Evolutionary conservation across 805 yeast species (phyloP).

Genomic region (Teunomyces funiuensis): DNA sequence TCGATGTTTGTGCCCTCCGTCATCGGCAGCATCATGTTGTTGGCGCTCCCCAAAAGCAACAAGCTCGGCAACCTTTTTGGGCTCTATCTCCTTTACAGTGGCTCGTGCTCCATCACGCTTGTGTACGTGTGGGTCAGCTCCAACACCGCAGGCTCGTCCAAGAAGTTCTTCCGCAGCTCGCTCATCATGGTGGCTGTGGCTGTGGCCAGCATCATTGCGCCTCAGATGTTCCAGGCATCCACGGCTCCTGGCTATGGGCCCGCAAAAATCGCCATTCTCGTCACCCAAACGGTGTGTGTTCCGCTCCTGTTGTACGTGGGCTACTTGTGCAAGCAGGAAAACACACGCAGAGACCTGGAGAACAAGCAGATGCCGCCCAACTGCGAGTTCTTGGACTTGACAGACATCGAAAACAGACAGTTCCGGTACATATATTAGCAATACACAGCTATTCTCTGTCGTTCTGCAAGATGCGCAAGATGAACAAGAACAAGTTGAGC

Average conservation of each 20-base stretch:
- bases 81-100: conserved; percentile 52
- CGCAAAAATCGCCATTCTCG: conserved; percentile 58
- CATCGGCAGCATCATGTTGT: conserved; percentile 42
- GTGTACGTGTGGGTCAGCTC: conserved; percentile 62
- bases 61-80: conserved; percentile 49
- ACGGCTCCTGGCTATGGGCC: conserved; percentile 56
- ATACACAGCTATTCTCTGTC: conserved; percentile 7
- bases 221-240: conserved; percentile 59
- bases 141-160: conserved; percentile 74
- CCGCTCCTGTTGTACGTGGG: conserved; percentile 46
- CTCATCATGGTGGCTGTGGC: conserved; percentile 64
- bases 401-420: conserved; percentile 56
- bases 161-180: conserved; percentile 61
- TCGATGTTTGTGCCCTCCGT: conserved; percentile 36
- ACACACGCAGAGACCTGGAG: conserved; percentile 44
- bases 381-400: conserved; percentile 54
- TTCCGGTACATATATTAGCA: conserved; percentile 46
- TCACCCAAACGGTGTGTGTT: conserved; percentile 46
- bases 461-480: conserved; percentile 60
- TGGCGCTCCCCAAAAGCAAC: conserved; percentile 24
- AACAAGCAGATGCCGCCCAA: conserved; percentile 22
- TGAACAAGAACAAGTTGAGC: conserved; percentile 74
- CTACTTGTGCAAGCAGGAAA: conserved; percentile 47
- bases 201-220: conserved; percentile 64
- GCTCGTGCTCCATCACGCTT: conserved; percentile 57